Evolutionary conservation across 2,329 filamentous ascomycete genomes (phyloP).

Genomic region (Lojkania enalia): DNA sequence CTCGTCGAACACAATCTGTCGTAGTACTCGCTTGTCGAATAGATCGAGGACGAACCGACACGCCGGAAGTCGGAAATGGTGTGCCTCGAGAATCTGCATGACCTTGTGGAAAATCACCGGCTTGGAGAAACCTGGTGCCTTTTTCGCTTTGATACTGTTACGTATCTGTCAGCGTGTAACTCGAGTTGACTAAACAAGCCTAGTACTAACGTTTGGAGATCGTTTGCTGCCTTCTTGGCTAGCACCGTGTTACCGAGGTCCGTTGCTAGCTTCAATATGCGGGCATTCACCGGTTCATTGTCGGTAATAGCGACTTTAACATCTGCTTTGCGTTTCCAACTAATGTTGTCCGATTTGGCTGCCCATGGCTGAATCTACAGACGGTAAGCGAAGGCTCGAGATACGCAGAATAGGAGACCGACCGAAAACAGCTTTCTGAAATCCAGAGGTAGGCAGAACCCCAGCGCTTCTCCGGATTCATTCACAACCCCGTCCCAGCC

Average conservation of each 20-base stretch:
- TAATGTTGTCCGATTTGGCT: conserved; percentile 33
- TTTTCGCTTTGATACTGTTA: conserved; percentile 71
- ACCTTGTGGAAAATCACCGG: conserved; percentile 81
- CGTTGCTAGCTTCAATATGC: conserved; percentile 80
- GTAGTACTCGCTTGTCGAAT: conserved; percentile 87
- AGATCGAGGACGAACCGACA: conserved; percentile 90
- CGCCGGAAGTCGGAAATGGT: conserved; percentile 85
- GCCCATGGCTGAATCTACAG: conserved; percentile 45
- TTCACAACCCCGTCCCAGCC: conserved; percentile 94
- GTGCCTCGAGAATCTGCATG: conserved; percentile 81
- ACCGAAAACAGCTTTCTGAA: conserved; percentile 79
- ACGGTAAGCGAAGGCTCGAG: conserved; percentile 18
- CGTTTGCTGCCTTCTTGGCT: conserved; percentile 81
- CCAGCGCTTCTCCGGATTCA: conserved; percentile 77
- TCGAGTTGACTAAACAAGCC: neutral
- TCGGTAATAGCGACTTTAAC: conserved; percentile 64
- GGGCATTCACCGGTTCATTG: conserved; percentile 65
- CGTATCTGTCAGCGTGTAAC: conserved; percentile 18
- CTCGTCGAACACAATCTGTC: conserved; percentile 80
- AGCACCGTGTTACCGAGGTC: conserved; percentile 93
- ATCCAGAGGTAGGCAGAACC: conserved; percentile 82
- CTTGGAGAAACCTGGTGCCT: conserved; percentile 74
- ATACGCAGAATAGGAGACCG: conserved; percentile 3
- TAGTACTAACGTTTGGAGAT: conserved; percentile 64
- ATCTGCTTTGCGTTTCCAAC: conserved; percentile 36